Evolutionary conservation across 371 early-diverging fungal genomes (phyloP).

Genomic region (Haplosporangium sp.): DNA sequence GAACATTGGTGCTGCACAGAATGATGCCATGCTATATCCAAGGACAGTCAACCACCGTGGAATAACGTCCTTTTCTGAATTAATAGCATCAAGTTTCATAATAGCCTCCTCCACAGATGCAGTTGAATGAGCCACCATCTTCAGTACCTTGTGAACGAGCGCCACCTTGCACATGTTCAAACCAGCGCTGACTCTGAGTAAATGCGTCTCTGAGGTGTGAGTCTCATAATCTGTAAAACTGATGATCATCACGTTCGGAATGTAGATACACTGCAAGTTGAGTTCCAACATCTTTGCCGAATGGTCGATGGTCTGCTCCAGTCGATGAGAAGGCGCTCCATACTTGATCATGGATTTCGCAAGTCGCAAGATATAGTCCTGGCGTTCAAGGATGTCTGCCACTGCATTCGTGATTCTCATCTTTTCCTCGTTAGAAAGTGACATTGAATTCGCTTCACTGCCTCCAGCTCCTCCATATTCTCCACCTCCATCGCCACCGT

Average conservation of each 20-base stretch:
- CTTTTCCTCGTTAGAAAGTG: slow-evolving; percentile 60
- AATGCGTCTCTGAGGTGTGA: slow-evolving; percentile 79
- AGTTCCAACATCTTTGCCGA: slow-evolving; percentile 69
- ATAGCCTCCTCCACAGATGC: slow-evolving; percentile 68
- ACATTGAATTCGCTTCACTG: background rate
- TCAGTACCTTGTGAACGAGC: slow-evolving; percentile 66
- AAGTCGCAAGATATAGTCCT: slow-evolving; percentile 76
- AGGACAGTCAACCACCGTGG: slow-evolving; percentile 61
- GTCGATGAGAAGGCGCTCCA: slow-evolving; percentile 83
- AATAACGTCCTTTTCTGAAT: slow-evolving; percentile 63
- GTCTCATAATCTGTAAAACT: slow-evolving; percentile 79
- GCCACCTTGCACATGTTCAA: slow-evolving; percentile 74
- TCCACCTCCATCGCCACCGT: too few relatives aligned
- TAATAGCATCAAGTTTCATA: slow-evolving; percentile 67
- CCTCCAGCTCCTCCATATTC: background rate
- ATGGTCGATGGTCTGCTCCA: slow-evolving; percentile 74
- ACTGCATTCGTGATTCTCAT: slow-evolving; percentile 70
- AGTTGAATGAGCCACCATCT: slow-evolving; percentile 60
- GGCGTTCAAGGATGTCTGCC: slow-evolving; percentile 70
- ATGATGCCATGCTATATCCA: slow-evolving; percentile 69
- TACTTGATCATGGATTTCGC: slow-evolving; percentile 76
- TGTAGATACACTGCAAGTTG: slow-evolving; percentile 67
- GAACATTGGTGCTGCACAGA: slow-evolving; percentile 71
- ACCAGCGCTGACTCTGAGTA: slow-evolving; percentile 67
- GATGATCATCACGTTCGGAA: slow-evolving; percentile 78